phyloP scores from a whole-genome alignment of 345 rosid species.

The Geranium rotundifolium region DNA sequence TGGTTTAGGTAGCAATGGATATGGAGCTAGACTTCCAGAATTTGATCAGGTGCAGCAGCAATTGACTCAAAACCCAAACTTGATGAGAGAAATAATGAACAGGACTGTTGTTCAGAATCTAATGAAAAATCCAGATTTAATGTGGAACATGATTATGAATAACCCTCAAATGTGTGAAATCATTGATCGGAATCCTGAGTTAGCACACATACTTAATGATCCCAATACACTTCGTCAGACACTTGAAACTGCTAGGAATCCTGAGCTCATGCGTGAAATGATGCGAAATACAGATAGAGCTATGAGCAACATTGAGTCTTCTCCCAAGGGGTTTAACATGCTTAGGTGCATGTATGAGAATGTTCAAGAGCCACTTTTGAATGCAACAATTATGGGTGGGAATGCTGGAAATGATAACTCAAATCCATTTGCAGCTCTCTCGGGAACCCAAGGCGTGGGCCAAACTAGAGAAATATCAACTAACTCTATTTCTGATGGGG shows the following conservation, averaged over 20 bases:
- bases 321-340: conserved; percentile 80
- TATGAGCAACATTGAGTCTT: conserved; percentile 77
- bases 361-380: conserved; percentile 72
- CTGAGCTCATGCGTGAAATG: conserved; percentile 85
- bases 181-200: conserved; percentile 70
- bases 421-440: conserved; percentile 57
- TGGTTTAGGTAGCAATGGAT: conserved; percentile 33
- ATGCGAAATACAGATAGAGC: conserved; percentile 76
- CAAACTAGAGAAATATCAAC: conserved; percentile 37
- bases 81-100: conserved; percentile 65
- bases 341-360: conserved; percentile 76
- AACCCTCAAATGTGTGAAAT: conserved; percentile 74
- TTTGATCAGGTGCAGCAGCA: conserved; percentile 69
- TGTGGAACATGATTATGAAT: conserved; percentile 58
- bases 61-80: conserved; percentile 45
- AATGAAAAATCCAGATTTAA: conserved; percentile 59
- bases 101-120: conserved; percentile 56
- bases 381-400: conserved; percentile 54
- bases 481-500: conserved; percentile 29
- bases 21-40: conserved; percentile 59
- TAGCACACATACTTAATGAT: conserved; percentile 67
- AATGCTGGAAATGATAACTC: conserved; percentile 34
- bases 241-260: conserved; percentile 66
- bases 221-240: conserved; percentile 57
- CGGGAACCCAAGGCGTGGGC: conserved; percentile 34